Conservation (phyloP, 306 rosid species). For the Amphicarpaea edgeworthii region DNA sequence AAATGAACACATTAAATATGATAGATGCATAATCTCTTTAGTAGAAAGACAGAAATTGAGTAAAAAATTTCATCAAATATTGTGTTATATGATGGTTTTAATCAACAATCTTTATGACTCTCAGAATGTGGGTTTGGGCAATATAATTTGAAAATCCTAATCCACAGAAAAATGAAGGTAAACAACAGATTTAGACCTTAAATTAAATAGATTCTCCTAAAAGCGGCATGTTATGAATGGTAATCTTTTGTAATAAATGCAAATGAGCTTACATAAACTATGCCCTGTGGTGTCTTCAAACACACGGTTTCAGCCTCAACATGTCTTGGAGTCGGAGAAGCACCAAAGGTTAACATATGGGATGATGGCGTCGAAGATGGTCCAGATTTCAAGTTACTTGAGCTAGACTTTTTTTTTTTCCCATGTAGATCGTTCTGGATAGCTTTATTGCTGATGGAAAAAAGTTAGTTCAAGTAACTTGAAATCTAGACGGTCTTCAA, state of each 20-base stretch:
- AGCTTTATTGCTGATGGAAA: no score
- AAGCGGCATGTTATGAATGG: constrained; percentile 54
- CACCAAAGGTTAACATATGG: constrained; percentile 69
- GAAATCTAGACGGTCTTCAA: constrained; percentile 60
- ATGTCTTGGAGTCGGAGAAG: constrained; percentile 55
- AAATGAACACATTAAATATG: no score
- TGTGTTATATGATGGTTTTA: background rate
- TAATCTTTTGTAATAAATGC: no score
- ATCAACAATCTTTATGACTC: no score
- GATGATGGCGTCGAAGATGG: constrained; percentile 52
- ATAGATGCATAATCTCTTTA: no score
- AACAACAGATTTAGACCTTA: constrained; percentile 35
- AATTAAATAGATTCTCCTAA: constrained; percentile 48
- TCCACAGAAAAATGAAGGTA: constrained; percentile 15
- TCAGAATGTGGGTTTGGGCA: no score
- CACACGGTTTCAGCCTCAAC: no score
- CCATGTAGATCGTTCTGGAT: no score
- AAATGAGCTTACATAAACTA: no score
- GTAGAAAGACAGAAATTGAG: background rate
- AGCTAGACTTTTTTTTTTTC: constrained; percentile 60
- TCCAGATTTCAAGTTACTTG: constrained; percentile 57
- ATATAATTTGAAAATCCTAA: no score
- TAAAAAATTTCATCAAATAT: background rate
- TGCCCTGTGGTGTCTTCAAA: no score
- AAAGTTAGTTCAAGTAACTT: constrained; percentile 52